A percentile compares a stretch with the other conserved stretches of the same genome.
Conservation (phyloP, 139 green algal species). For the Mychonastes homosphaera region DNA sequence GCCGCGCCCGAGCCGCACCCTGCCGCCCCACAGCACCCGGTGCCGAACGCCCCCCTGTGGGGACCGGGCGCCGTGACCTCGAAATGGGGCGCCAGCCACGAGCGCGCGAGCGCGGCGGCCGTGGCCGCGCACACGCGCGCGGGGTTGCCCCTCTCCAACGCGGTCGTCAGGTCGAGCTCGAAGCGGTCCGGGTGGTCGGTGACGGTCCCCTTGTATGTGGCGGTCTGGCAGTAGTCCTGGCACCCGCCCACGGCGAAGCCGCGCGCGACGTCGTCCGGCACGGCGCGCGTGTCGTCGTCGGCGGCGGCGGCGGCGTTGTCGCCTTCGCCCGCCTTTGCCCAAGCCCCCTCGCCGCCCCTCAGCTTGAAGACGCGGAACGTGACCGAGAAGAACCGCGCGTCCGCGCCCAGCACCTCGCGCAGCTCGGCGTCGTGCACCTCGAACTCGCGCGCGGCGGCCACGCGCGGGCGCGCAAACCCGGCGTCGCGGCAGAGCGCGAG, state of each 20-base stretch:
- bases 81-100: conserved; percentile 53
- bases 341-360: not conserved
- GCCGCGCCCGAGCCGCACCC: too few species aligned
- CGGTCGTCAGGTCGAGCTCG: conserved; percentile 69
- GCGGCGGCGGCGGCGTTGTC: not conserved
- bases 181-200: conserved; percentile 55
- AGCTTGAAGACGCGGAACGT: conserved; percentile 49
- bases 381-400: conserved; percentile 83
- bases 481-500: conserved; percentile 43
- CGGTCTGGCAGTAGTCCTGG: conserved; percentile 81
- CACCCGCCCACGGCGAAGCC: conserved; percentile 62
- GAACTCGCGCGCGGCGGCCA: conserved; percentile 48
- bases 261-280: conserved; percentile 50
- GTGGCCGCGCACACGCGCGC: conserved; percentile 85
- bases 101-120: conserved; percentile 77
- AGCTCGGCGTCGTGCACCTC: conserved; percentile 69
- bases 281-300: conserved; percentile 24
- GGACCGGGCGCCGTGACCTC: conserved; percentile 1
- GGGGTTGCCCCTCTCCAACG: conserved; percentile 38
- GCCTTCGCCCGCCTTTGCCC: not conserved
- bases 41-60: too few species aligned
- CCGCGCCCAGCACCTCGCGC: conserved; percentile 53
- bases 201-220: conserved; percentile 71
- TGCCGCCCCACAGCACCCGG: too few species aligned
- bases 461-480: conserved; percentile 75